Base-by-base conservation (phyloP, 2,329 filamentous ascomycete species). In the Neonectria magnoliae region DNA sequence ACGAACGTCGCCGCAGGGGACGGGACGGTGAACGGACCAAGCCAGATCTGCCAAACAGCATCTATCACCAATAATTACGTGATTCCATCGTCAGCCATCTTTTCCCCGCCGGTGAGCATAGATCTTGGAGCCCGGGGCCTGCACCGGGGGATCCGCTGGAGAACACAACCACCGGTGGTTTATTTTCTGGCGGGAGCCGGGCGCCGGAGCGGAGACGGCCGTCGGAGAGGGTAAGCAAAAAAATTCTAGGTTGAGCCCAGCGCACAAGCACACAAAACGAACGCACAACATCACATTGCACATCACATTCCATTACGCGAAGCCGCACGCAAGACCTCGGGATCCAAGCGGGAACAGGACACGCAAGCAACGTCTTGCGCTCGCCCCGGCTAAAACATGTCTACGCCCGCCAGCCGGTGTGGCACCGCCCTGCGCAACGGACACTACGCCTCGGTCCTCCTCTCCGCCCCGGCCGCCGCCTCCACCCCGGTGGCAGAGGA, bases 361-460 rank as follows among this genome's bases (percentile, higher is more conserved):
- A 29, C 8, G 29, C 14, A 11, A 42, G 20, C 18, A 38, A 29
- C 20, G 11, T 25, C 27, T 18, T 51, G 47, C 56, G 54, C 20
- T 25, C 38, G 33, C 38, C 64, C 57, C 25, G 13, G 41, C 22
- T 4, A 65, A 33, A 50, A 33, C 33, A 54, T 57, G 57, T 51
- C 48, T 41, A 57, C 51, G 42, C 41, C 50, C 38, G 25, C 38
- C 25, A 25, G 42, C 20, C 51, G 58, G 18, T 70, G 51, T 31
- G 72, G 72, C 31, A 70, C 27, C 38, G 72, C 72, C 62, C 42
- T 74, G 67, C 72, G 71, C 58, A 57, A 60, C 20, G 72, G 72
- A 31, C 66, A 67, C 5, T 74, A 74, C 59, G 65, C 69, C 41
- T 65, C 72, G 27, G 64, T 74, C 56, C 63, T 74, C 18, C 66